Base-by-base conservation (phyloP, 805 yeast genomes). In the Candida saitoana region DNA sequence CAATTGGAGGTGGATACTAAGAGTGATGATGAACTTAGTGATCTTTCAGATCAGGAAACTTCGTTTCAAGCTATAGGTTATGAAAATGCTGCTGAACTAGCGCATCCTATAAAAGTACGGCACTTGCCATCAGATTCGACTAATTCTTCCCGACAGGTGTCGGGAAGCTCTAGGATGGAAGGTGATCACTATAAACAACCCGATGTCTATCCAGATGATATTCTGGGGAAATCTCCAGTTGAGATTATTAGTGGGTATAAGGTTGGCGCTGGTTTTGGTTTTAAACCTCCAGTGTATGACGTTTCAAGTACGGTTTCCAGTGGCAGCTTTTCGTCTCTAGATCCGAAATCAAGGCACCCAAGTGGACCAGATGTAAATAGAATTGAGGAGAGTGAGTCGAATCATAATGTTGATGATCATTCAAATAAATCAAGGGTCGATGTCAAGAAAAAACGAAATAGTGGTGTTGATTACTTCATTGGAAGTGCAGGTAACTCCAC, bases 1-100 rank as follows among this genome's bases (percentile, higher is more conserved):
- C 32, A 29, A 12, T 9, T 29, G 16, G 32, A 29, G 5, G 32
- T 5, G n/a, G 4, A 14, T 8, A 36, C 7, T 14, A 14, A 14
- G 6, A 18, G 12, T 12, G 31, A 24, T 18, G 31, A 24, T 24
- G 32, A 29, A 5, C 11, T 14, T 9, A 14, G 16, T 12, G 32
- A 29, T 29, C 16, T 29, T 6, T n/a, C n/a, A n/a, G 22, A n/a
- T 8, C 5, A 22, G 7, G n/a, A 24, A 9, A n/a, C n/a, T n/a
- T 20, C 30, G 14, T 67, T 67, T 48, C 71, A 63, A 34, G 68
- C 73, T 14, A 58, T 68, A 18, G 61, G 67, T 15, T 39, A 39
- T 19, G 42, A 62, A n/a, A 43, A 54, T n/a, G 43, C 57, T 9
- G 16, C 51, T 5, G 50, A 47, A 27, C 36, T 56, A 4, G 49